Evolutionary conservation across 2,329 filamentous ascomycete species (phyloP), one percentile per base, ranked within the genome.

Genomic region (Myriosclerotinia scirpicola): DNA sequence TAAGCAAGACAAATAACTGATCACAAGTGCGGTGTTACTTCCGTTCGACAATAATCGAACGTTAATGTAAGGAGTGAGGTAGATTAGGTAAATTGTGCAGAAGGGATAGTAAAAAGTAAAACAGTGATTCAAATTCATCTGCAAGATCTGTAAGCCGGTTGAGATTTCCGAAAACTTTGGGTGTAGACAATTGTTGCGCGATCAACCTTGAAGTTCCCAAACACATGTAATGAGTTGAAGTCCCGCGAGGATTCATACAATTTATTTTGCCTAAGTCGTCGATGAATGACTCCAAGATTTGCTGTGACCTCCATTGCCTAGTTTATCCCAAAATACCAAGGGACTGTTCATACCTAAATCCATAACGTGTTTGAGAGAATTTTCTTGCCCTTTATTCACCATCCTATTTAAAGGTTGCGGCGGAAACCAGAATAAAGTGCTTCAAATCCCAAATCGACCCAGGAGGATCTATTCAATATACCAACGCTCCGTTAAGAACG

Each of bases 401-500:
- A 72, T 56, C 70, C 69, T 73, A 75, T 70, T 74, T 17, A 72
- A 75, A 75, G 72, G 70, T 66, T 72, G 72, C 71, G 71, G 72
- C 70, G 5, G n/a, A 63, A 53, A 68, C 72, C 68, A 70, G 73
- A 73, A 76, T 71, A 73, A 76, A 70, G 72, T 72, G 75, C 73
- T 71, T 76, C 75, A 71, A 73, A 70, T 67, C 76, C 71, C 72
- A 75, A 72, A 72, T 34, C 65, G 68, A 42, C 2, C 60, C n/a
- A 1, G 12, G n/a, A 26, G 17, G 20, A 58, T 20, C 17, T 14
- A 17, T 46, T 67, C 62, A 72, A 74, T 76, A 71, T 92, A 76
- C 90, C 89, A 91, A 90, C 87, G 89, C 86, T 91, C 89, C 90
- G 89, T 92, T 91, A 89, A 89, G 87, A 83, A 81, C 83, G 84